Base-by-base conservation (phyloP, 805 yeast species). In the Clavispora phyllophila region DNA sequence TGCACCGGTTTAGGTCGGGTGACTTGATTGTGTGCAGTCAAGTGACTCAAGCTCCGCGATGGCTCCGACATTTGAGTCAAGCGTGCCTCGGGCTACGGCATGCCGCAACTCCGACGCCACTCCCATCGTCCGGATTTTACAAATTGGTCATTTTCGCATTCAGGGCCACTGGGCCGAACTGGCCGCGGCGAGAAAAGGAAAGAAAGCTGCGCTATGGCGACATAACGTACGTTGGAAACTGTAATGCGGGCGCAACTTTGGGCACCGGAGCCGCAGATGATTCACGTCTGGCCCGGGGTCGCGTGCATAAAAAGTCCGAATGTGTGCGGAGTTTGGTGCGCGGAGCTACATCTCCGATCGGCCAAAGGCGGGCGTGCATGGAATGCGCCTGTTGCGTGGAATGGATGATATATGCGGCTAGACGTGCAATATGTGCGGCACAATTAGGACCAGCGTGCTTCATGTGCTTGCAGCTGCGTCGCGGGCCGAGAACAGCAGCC, bases 51-150 rank as follows among this genome's bases (percentile, higher is more conserved):
- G 13, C 33, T 29, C 33, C 33, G 33, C 19, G 13, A 10, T 29
- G 33, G 36, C 36, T 33, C 36, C 36, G 36, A 33, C 36, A 32
- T 14, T 29, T 29, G 33, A 29, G 33, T 29, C 33, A 29, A 14
- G 20, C 20, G 20, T 2, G 8, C 31, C 17, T 27, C 31, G 31
- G 31, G 27, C 27, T 25, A 25, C 27, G 3, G 27, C n/a, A n/a
- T 12, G 27, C n/a, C n/a, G 27, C n/a, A 25, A 25, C 27, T 25
- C 27, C 27, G 27, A n/a, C 27, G n/a, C n/a, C n/a, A 12, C 17
- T 8, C 6, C 17, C 17, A n/a, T 7, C 31, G 7, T n/a, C 15
- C 14, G 8, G 14, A 12, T 9, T 23, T 13, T 5, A 4, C 14
- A 25, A 13, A 12, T n/a, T n/a, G n/a, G n/a, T n/a, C n/a, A n/a